Evolutionary conservation across 192 early-diverging fungal species (phyloP).

Genomic region (Pecoramyces ruminantium): DNA sequence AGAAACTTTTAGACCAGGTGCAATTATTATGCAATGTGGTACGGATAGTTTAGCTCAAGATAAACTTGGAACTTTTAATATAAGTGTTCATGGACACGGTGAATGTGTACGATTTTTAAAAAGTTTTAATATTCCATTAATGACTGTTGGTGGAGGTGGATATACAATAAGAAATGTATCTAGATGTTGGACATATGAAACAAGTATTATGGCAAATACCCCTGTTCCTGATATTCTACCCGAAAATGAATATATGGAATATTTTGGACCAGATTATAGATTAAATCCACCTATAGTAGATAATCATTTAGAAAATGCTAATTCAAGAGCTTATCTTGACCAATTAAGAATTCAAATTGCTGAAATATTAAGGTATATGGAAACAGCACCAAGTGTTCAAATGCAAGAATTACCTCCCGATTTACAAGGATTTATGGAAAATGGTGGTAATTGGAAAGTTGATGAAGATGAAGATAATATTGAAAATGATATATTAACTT

Average conservation of each 20-base stretch:
- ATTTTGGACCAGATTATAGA: slow-evolving; percentile 78
- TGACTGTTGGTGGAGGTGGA: slow-evolving; percentile 90
- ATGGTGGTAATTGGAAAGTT: neutral
- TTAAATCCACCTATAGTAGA: slow-evolving; percentile 61
- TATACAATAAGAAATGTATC: slow-evolving; percentile 95
- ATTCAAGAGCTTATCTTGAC: slow-evolving; percentile 68
- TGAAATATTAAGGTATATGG: slow-evolving; percentile 23
- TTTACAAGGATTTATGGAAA: slow-evolving; percentile 1
- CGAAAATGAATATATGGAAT: slow-evolving; percentile 65
- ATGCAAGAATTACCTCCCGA: slow-evolving; percentile 57
- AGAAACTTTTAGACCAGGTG: slow-evolving; percentile 83
- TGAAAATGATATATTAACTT: neutral
- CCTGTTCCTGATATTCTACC: slow-evolving; percentile 62
- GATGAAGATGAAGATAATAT: neutral
- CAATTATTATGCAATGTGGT: slow-evolving; percentile 89
- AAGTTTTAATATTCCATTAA: slow-evolving; percentile 71
- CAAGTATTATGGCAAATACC: slow-evolving; percentile 56
- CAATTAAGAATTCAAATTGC: slow-evolving; percentile 38
- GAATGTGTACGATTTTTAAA: slow-evolving; percentile 87
- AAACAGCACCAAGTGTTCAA: slow-evolving; percentile 80
- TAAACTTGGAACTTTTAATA: slow-evolving; percentile 84
- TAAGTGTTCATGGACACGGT: slow-evolving; percentile 86
- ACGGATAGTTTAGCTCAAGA: slow-evolving; percentile 87
- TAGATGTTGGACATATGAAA: slow-evolving; percentile 91
- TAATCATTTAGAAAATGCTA: slow-evolving; percentile 64